Evolutionary conservation across 2,329 filamentous ascomycete species (phyloP).

Genomic region (Torrubiella hemipterigena): DNA sequence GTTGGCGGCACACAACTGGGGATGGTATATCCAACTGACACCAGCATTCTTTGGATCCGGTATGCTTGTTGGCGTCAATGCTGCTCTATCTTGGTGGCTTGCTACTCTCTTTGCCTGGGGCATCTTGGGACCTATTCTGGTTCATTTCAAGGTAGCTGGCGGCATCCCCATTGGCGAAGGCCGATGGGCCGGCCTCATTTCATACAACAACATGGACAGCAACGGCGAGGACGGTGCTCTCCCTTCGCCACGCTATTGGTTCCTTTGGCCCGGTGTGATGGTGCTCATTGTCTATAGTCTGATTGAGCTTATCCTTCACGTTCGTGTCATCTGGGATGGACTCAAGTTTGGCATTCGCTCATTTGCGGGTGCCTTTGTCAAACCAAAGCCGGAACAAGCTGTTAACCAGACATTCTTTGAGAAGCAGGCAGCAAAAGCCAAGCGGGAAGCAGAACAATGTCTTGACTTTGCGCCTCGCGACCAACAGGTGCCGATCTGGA

Average conservation of each 20-base stretch:
- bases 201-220: slow-evolving; percentile 18
- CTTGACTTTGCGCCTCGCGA: slow-evolving; percentile 25
- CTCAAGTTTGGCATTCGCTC: slow-evolving; percentile 18
- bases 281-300: slow-evolving; percentile 26
- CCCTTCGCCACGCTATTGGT: slow-evolving; percentile 27
- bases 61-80: slow-evolving; percentile 37
- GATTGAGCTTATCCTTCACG: slow-evolving; percentile 26
- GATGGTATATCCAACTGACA: slow-evolving; percentile 46
- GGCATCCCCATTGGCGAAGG: slow-evolving; percentile 19
- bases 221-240: slow-evolving; percentile 15
- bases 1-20: slow-evolving; percentile 45
- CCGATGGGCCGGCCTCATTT: slow-evolving; percentile 17
- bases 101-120: slow-evolving; percentile 43
- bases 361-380: slow-evolving; percentile 15
- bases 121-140: slow-evolving; percentile 33
- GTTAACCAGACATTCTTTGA: slow-evolving; percentile 20
- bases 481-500: slow-evolving; percentile 39
- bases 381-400: too few species aligned
- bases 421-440: slow-evolving; percentile 20
- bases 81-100: slow-evolving; percentile 44
- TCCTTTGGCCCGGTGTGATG: slow-evolving; percentile 30
- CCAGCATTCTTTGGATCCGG: slow-evolving; percentile 47
- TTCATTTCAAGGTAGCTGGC: slow-evolving; percentile 38
- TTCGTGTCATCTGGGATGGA: slow-evolving; percentile 21
- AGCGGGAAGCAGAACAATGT: slow-evolving; percentile 15